phyloP scores from a whole-genome alignment of 805 yeast species.

The Suhomyces sp. region DNA sequence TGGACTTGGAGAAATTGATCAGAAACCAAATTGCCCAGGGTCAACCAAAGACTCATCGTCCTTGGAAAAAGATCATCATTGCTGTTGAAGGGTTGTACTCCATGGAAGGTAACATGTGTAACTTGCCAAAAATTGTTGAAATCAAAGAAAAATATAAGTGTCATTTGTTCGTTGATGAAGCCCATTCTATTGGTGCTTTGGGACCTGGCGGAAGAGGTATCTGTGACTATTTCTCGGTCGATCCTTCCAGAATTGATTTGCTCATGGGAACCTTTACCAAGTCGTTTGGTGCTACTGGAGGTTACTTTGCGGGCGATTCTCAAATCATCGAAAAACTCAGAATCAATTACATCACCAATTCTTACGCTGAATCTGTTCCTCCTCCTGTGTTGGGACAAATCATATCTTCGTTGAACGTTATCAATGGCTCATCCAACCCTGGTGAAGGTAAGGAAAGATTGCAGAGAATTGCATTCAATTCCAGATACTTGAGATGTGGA shows the following conservation, averaged over 20 bases:
- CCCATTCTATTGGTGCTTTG: slow-evolving; percentile 98
- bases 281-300: slow-evolving; percentile 98
- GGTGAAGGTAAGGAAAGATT: slow-evolving; percentile 92
- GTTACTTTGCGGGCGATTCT: slow-evolving; percentile 81
- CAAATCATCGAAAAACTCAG: slow-evolving; percentile 71
- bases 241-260: slow-evolving; percentile 74
- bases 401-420: slow-evolving; percentile 70
- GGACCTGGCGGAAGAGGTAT: slow-evolving; percentile 94
- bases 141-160: slow-evolving; percentile 83
- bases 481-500: slow-evolving; percentile 88
- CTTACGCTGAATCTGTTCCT: slow-evolving; percentile 82
- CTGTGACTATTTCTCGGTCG: slow-evolving; percentile 85
- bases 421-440: slow-evolving; percentile 78
- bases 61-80: slow-evolving; percentile 85
- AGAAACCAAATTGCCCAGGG: slow-evolving; percentile 89
- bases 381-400: slow-evolving; percentile 92
- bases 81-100: slow-evolving; percentile 92
- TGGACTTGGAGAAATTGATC: slow-evolving; percentile 66
- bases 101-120: slow-evolving; percentile 88
- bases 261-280: slow-evolving; percentile 98
- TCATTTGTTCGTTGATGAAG: slow-evolving; percentile 91
- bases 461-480: slow-evolving; percentile 91
- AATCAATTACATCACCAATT: slow-evolving; percentile 66
- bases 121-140: slow-evolving; percentile 71
- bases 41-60: slow-evolving; percentile 92